Evolutionary conservation across 2,329 filamentous ascomycete species (phyloP), one percentile per base, ranked within the genome.

Genomic region (Chaetomiaceae sp.): DNA sequence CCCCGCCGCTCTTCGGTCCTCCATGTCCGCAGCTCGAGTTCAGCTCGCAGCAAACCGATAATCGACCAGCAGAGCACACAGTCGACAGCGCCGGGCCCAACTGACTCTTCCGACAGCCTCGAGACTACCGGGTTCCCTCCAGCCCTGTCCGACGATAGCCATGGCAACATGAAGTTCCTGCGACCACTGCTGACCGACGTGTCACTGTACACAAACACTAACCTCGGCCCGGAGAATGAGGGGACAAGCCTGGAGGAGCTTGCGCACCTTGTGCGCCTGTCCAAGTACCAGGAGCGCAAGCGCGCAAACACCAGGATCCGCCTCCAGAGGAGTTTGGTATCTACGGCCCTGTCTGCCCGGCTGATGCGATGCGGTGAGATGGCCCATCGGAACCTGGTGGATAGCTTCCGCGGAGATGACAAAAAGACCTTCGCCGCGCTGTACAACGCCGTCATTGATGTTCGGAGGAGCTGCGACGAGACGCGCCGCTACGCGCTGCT

Each of bases 271-370:
- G 86, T 90, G 60, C 83, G 87, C 57, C 75, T 91, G 58, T 87
- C 87, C 67, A 87, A 85, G 64, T 90, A 91, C 68, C 88, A 92
- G 71, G 85, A 89, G 76, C 86, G 87, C 75, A 88, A 89, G 76
- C 83, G 87, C 71, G 78, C 81, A 60, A 85, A 86, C 66, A 87
- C 85, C 42, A 80, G 88, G 61, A 76, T 87, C 60, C 84, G 87
- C 53, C 77, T 94, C 49, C 87, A 91, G 68, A 79, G 85, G 65
- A 88, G 82, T 65, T 75, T 91, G 57, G 81, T 91, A 49, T 88
- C 86, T 19, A 88, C 85, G 39, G 87, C 87, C 36, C 75, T 91
- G 55, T 89, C 85, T 60, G 83, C 86, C 56, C 85, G 89, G 53
- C 75, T 92, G 66, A 84, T 85, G 62, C 82, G 87, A 60, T 89